Evolutionary conservation across 441 rosid genomes (phyloP).

Genomic region (Eugenia klotzschiana): DNA sequence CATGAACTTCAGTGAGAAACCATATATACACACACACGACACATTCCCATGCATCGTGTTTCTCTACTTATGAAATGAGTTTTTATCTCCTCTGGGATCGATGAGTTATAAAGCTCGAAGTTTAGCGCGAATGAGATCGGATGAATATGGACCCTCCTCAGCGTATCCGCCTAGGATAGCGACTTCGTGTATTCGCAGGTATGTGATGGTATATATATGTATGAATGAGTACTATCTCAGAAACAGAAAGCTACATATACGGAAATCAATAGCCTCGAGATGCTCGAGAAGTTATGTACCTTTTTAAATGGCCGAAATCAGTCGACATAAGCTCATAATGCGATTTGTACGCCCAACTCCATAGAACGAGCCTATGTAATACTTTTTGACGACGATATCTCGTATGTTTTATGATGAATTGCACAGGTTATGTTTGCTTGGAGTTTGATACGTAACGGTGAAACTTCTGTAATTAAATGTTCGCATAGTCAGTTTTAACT

Average conservation of each 20-base stretch:
- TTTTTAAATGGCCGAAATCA: not conserved
- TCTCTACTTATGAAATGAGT: not conserved
- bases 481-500: not conserved
- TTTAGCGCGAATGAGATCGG: not conserved
- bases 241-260: not conserved
- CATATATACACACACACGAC: not conserved
- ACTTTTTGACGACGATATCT: not conserved
- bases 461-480: not conserved
- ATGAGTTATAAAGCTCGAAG: not conserved
- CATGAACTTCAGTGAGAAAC: not conserved
- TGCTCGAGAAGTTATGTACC: not conserved
- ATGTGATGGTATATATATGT: not conserved
- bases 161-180: not conserved
- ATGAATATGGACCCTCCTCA: not conserved
- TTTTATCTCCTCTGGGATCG: rapidly evolving
- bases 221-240: not conserved
- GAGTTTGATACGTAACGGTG: not conserved
- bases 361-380: not conserved
- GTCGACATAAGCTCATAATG: not conserved
- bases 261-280: not conserved
- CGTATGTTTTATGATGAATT: not conserved
- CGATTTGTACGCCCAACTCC: not conserved
- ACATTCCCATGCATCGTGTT: not conserved
- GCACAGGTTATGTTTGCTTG: not conserved
- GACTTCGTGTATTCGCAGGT: not conserved